Conservation (phyloP, 108 stramenopile species). For the Discostella pseudostelligera region DNA sequence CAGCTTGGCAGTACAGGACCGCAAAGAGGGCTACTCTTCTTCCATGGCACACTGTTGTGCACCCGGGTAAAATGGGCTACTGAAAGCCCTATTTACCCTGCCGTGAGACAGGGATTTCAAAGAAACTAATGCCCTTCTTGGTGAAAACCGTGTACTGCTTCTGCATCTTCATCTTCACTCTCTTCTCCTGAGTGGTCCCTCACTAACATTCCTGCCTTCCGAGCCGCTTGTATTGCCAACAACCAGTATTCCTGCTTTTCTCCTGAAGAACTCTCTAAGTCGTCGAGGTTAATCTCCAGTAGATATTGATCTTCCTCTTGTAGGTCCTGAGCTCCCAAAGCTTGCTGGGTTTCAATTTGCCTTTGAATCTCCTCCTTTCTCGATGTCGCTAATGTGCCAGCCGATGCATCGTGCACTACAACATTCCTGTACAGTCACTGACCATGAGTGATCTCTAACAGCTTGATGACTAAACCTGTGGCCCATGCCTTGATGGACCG, state of each 20-base stretch:
- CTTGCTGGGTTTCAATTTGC: background rate
- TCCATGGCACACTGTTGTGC: too few relatives aligned
- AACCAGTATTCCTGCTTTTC: background rate
- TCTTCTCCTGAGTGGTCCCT: too few relatives aligned
- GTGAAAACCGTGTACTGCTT: too few relatives aligned
- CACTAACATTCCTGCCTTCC: background rate
- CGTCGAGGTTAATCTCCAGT: background rate
- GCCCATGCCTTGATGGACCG: background rate
- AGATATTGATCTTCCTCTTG: constrained; percentile 10
- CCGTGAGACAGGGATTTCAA: too few relatives aligned
- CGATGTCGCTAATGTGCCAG: background rate
- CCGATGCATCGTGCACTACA: background rate
- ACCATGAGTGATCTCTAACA: background rate
- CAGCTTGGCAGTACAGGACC: background rate
- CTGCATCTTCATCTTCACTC: too few relatives aligned
- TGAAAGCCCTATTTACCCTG: too few relatives aligned
- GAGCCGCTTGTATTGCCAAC: background rate
- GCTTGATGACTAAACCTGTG: background rate
- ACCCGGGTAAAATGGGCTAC: too few relatives aligned
- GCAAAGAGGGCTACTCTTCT: background rate
- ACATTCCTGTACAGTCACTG: too few relatives aligned
- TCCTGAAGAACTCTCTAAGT: background rate
- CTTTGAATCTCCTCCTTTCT: background rate
- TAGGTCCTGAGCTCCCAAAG: background rate
- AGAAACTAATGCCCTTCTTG: too few relatives aligned